These are phyloP conservation scores for Mortierella sp. DNA, from an alignment of 371 early-diverging fungal genomes.

Conservation along the genomic window DNA sequence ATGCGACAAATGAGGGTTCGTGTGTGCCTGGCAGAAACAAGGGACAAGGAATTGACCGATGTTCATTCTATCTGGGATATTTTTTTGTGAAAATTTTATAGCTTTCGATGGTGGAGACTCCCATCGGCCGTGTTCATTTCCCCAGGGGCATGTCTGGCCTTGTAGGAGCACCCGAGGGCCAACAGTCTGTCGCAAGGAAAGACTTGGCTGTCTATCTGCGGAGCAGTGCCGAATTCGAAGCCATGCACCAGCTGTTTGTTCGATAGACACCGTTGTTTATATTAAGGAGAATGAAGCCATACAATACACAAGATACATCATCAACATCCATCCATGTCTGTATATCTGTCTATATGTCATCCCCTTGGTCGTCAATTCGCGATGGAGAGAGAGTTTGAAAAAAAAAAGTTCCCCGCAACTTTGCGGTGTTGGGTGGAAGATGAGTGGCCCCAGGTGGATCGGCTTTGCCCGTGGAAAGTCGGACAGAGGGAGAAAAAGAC, in stretches of 20 bases:
- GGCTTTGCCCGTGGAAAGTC: slow-evolving; percentile 25
- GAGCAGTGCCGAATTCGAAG: slow-evolving; percentile 48
- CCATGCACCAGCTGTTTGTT: slow-evolving; percentile 55
- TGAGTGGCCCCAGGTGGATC: neutral
- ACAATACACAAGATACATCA: no score
- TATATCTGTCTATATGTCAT: neutral
- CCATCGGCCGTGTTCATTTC: slow-evolving; percentile 47
- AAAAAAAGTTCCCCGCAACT: slow-evolving; percentile 47
- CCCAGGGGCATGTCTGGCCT: slow-evolving; percentile 36
- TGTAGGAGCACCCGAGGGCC: slow-evolving; percentile 25
- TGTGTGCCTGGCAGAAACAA: neutral
- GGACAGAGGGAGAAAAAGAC: neutral
- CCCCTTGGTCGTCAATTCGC: neutral
- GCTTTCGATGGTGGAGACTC: slow-evolving; percentile 44
- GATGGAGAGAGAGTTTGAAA: neutral
- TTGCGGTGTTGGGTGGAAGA: neutral
- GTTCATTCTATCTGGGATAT: slow-evolving; percentile 1
- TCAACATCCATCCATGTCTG: neutral
- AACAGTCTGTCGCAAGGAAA: slow-evolving; percentile 20
- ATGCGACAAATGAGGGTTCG: neutral
- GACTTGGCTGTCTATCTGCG: slow-evolving; percentile 51
- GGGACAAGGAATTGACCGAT: neutral
- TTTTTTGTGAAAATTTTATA: neutral
- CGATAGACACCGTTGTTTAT: slow-evolving; percentile 21
- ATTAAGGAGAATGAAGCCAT: neutral